Base-by-base conservation (phyloP, 129 eudicot genomes). In the Flaveria linearis region DNA sequence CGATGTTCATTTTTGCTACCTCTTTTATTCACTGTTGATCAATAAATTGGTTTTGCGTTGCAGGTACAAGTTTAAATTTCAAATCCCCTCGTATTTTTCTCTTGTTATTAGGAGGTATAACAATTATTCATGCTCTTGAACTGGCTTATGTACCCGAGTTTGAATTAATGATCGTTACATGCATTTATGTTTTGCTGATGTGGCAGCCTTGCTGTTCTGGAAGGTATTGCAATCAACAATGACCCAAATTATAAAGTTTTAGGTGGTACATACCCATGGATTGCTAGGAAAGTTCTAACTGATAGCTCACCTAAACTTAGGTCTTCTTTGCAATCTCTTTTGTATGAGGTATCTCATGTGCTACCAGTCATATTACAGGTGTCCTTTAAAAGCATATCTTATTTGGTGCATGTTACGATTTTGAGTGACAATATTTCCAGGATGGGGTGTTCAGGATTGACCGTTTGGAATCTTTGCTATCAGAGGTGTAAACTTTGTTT, bases 191-290 rank as follows among this genome's bases (percentile, higher is more conserved):
- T 74, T 10, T 79, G 22, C 45, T 70, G 51, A 66, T 78, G 75
- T 80, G 69, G 57, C 89, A 95, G 99, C 83, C 96, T 95, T 63
- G 99, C 99, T 76, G 99, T 95, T 80, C 76, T 95, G 82, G 97
- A 91, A 89, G 99, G 99, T 57, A 88, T 95, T 73, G 99, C 99
- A 6, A 80, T 91, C 74, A 84, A 85, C 86, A 76, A 78, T 55
- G 82, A 95, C 72, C 99, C 97, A 60, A 82, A 91, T 80, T 95
- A 95, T 87, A 95, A 95, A 80, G 99, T 95, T 65, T 81, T 95
- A 87, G 99, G 99, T 33, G 88, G 94, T 77, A 88, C 99, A n/a
- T 95, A 91, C 82, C 99, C 99, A 55, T 95, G 96, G 96, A 95
- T 95, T 80, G 99, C 99, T 73, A 82, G 87, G 70, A 95, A 95